Percentiles rank a stretch among this genome's conserved stretches.
These are phyloP conservation scores for Fraxinus xanthoxyloides DNA, from an alignment of 305 asterid species.

Conservation along the genomic window DNA sequence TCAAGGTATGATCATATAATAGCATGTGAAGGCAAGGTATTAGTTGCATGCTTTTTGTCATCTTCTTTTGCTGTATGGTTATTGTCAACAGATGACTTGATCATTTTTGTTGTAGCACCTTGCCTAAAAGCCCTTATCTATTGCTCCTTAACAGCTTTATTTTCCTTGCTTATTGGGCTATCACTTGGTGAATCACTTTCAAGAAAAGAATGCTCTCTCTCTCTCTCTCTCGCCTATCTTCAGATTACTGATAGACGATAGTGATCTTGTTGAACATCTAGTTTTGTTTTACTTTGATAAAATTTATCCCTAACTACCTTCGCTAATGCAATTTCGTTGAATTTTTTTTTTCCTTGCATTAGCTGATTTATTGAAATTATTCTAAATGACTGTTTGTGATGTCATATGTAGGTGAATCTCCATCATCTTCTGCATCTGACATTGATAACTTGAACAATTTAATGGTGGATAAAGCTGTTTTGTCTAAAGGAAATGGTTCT, in stretches of 20 bases:
- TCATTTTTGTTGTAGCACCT: not conserved
- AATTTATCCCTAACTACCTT: not conserved
- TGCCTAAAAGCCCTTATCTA: not conserved
- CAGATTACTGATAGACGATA: not conserved
- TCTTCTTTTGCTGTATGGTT: not conserved
- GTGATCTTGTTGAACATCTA: not conserved
- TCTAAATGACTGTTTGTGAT: constrained; percentile 18
- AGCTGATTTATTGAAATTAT: not conserved
- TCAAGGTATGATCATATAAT: constrained; percentile 49
- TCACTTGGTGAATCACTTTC: not conserved
- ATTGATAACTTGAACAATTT: constrained; percentile 81
- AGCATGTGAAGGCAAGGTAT: not conserved
- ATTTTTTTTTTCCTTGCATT: not conserved
- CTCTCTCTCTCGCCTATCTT: not conserved
- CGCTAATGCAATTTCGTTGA: not conserved
- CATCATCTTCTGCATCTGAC: constrained; percentile 93
- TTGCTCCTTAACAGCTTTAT: not conserved
- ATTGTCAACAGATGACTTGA: not conserved
- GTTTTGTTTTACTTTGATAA: not conserved
- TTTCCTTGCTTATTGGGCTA: not conserved
- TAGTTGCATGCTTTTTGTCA: constrained; percentile 7
- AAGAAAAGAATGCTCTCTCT: not conserved
- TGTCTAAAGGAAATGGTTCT: constrained; percentile 57
- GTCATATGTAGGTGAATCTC: constrained; percentile 72
- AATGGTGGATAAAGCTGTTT: constrained; percentile 52